Evolutionary conservation across 129 eudicot genomes (phyloP).

Genomic region (Pittosporum tobira): DNA sequence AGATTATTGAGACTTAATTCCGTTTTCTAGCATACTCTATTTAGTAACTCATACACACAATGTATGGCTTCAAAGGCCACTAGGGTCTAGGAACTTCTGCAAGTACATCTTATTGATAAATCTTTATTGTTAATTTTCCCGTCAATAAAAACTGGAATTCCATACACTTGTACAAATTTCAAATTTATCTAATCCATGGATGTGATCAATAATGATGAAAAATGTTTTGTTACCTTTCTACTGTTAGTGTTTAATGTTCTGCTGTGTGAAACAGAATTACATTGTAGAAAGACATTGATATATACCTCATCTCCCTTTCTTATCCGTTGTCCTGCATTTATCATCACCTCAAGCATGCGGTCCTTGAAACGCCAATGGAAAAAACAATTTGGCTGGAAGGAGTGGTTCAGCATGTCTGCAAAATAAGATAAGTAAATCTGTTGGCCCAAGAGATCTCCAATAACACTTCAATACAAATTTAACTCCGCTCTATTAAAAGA

Average conservation of each 20-base stretch:
- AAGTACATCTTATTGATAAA: too few relatives aligned
- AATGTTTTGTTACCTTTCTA: background rate
- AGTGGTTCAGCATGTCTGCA: conserved; percentile 95
- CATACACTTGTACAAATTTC: background rate
- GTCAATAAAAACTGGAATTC: too few relatives aligned
- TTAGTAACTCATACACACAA: too few relatives aligned
- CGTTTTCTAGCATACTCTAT: too few relatives aligned
- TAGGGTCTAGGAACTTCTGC: too few relatives aligned
- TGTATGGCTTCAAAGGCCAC: too few relatives aligned
- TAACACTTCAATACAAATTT: too few relatives aligned
- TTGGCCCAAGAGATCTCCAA: background rate
- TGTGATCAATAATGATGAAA: background rate
- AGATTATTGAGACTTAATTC: too few relatives aligned
- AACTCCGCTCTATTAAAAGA: too few relatives aligned
- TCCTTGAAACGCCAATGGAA: conserved; percentile 97
- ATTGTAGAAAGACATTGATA: background rate
- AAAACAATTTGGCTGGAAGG: conserved; percentile 91
- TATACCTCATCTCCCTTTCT: conserved; percentile 87
- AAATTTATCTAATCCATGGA: background rate
- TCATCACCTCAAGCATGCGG: conserved; percentile 98
- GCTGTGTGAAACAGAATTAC: background rate
- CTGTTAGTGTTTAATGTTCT: background rate
- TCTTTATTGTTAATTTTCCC: too few relatives aligned
- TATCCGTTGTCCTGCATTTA: conserved; percentile 78
- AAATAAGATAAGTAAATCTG: conserved; percentile 18